Evolutionary conservation across 1,139 yeast species (phyloP), one percentile per base, ranked within the genome.

Genomic region (Candida labiduridarum): DNA sequence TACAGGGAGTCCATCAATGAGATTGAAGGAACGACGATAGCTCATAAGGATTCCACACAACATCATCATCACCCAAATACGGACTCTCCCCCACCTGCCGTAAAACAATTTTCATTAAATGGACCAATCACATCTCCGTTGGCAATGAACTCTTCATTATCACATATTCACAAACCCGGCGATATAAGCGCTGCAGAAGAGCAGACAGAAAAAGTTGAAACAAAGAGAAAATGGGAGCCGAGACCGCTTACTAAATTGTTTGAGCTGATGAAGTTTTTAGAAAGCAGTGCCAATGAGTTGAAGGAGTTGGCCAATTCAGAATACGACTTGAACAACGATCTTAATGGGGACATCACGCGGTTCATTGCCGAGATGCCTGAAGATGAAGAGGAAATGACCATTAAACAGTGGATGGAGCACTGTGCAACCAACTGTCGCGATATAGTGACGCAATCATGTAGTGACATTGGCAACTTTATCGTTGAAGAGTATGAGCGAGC

Each of bases 351-450:
- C 40, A 65, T 87, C 22, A 81, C 88, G 0, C 74, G 75, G 48
- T 87, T 87, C 59, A 81, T 86, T 2, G 77, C 84, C 1, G 83
- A 82, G 44, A 83, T 88, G 80, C 92, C 95, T 0, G 84, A 79
- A 34, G 79, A 79, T 15, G 92, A 87, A 59, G 74, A 87, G 59
- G 74, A 80, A 27, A 82, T 86, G 86, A 83, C 89, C 0, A 79
- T 90, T 15, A 76, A 76, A 47, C 82, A 87, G 53, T 90, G 96
- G 96, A 68, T 89, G 18, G 64, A 64, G 44, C 73, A 77, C 56
- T 78, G 81, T 59, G 85, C 87, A 2, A 53, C 60, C 1, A 72
- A 69, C 41, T 71, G 79, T 51, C 62, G 65, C 30, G 65, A 67
- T 44, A 59, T 72, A 10, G 69, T 74, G 0, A 61, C 68, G 41